These are phyloP conservation scores for Boletellus ananiceps DNA, from an alignment of 768 basidiomycete genomes.

Conservation along the genomic window DNA sequence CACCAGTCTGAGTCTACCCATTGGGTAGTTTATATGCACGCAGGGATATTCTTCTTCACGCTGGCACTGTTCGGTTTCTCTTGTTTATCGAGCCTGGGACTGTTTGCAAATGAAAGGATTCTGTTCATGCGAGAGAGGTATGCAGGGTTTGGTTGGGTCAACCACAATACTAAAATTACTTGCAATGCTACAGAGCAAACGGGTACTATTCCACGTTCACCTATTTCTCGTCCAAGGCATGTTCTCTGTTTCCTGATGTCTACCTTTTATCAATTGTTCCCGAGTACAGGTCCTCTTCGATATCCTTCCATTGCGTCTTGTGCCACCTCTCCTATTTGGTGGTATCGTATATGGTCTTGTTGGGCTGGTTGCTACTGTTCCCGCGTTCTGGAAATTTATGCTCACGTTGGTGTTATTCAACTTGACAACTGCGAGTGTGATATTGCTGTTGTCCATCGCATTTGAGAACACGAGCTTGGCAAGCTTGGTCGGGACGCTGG, in stretches of 20 bases:
- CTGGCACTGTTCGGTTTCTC: constrained; percentile 97
- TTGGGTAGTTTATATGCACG: not conserved
- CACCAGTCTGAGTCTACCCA: not conserved
- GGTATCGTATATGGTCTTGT: constrained; percentile 94
- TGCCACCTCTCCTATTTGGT: constrained; percentile 93
- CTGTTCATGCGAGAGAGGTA: constrained; percentile 98
- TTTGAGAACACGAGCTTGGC: constrained; percentile 86
- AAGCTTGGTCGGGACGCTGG: constrained; percentile 87
- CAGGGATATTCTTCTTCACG: constrained; percentile 95
- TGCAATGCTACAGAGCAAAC: constrained; percentile 59
- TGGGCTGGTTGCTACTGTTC: constrained; percentile 87
- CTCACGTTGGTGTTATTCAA: constrained; percentile 95
- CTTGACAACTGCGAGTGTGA: constrained; percentile 88
- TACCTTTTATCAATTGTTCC: not conserved
- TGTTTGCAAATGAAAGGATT: constrained; percentile 94
- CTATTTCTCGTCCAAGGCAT: constrained; percentile 91
- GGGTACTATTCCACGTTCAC: constrained; percentile 97
- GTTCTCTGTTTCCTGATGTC: not conserved
- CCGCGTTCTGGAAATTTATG: constrained; percentile 97
- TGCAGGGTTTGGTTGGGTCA: constrained; percentile 12
- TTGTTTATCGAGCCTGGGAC: constrained; percentile 85
- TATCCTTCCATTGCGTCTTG: constrained; percentile 88
- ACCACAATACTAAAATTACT: not conserved
- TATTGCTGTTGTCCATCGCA: constrained; percentile 85
- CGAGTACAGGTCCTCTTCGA: constrained; percentile 80